Conservation (phyloP, 2,329 filamentous ascomycete species). For the Colletotrichum musae region DNA sequence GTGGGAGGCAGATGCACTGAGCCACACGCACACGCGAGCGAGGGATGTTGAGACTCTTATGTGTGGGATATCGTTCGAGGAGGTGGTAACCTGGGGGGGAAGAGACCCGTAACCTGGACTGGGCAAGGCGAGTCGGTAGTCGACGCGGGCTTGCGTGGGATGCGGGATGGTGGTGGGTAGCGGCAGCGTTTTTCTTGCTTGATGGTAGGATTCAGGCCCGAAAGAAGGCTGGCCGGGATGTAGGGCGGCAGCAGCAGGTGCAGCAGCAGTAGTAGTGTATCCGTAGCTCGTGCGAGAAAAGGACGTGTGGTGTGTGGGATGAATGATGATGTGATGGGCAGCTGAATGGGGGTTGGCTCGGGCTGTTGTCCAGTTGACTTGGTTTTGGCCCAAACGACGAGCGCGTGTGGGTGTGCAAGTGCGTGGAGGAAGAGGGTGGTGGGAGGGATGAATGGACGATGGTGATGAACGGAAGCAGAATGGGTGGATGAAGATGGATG, state of each 20-base stretch:
- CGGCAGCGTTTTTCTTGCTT: constrained; percentile 36
- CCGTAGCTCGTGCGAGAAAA: constrained; percentile 14
- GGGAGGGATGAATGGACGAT: constrained; percentile 20
- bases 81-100: constrained; percentile 16
- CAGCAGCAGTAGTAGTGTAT: constrained; percentile 12
- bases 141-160: constrained; percentile 25
- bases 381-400: constrained; percentile 29
- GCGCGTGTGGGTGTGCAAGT: constrained; percentile 8
- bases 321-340: constrained; percentile 42
- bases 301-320: constrained; percentile 26
- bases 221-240: constrained; percentile 35
- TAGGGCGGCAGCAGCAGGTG: constrained; percentile 4
- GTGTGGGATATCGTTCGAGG: constrained; percentile 35
- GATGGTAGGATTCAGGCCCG: constrained; percentile 23
- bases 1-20: neutral
- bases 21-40: constrained; percentile 31
- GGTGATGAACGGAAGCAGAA: neutral
- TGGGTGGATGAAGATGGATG: neutral
- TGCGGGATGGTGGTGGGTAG: constrained; percentile 34
- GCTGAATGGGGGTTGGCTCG: constrained; percentile 30
- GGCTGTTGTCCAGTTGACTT: constrained; percentile 34
- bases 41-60: constrained; percentile 38
- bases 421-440: constrained; percentile 25
- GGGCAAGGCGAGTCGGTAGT: constrained; percentile 36
- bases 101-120: constrained; percentile 11